Base-by-base conservation (phyloP, 192 early-diverging fungal species). In the Backusella morwellensis region DNA sequence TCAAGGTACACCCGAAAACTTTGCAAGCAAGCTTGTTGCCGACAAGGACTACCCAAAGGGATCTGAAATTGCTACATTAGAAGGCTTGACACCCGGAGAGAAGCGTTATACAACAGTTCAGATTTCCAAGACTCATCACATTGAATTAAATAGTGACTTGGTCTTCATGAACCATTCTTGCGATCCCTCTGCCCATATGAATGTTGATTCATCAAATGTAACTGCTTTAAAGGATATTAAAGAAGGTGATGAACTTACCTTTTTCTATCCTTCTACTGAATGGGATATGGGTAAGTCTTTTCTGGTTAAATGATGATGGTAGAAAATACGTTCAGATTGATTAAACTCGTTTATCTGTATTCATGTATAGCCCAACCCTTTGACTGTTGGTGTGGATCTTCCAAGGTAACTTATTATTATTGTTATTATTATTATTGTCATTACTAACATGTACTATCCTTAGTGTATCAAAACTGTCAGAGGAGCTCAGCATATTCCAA, bases 181-280 rank as follows among this genome's bases (percentile, higher is more conserved):
- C 78, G 73, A 75, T 63, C 88, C 88, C 32, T 81, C 84, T 34
- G 81, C 81, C 34, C 59, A 74, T 38, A 41, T 89, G 36, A 84
- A 89, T 63, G 83, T 85, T 19, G 85, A 87, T 72, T 66, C 76
- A 21, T 74, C 73, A 66, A 74, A 74, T 14, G 80, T 90, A 4
- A 78, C 79, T 32, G 88, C 88, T 32, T 76, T 82, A 42, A 78
- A 72, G 29, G 87, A 86, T n/a, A 59, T 90, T 40, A 79, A 81
- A 35, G 80, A 76, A 56, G 87, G 88, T 50, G 87, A 88, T 70
- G 88, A 85, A 74, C 29, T 88, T 56, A 86, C 86, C 19, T 88
- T 90, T 79, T 88, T 88, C 77, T 90, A 90, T 74, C 87, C 87
- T 41, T 86, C 88, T n/a, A 88, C 87, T 54, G 88, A 89, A 75